These are phyloP conservation scores for Blumeria graminis DNA, from an alignment of 2,329 filamentous ascomycete species.

Conservation along the genomic window DNA sequence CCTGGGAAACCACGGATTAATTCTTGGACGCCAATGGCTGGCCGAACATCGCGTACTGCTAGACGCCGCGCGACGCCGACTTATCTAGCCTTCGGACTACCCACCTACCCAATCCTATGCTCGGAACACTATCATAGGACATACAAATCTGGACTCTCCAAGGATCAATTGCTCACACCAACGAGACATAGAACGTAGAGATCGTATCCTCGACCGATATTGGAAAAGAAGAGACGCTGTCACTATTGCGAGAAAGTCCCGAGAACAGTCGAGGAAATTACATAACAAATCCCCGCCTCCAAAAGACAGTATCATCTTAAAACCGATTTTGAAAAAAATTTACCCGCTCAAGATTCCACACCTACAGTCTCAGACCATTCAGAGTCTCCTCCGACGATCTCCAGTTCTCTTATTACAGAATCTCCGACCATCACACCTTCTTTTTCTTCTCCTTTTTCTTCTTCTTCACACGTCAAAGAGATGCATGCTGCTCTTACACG, in stretches of 20 bases:
- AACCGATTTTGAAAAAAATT: no score
- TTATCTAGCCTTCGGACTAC: not conserved
- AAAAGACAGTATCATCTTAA: no score
- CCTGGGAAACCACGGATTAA: not conserved
- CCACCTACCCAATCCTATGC: not conserved
- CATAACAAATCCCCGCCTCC: no score
- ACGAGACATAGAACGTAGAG: not conserved
- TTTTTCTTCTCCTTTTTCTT: not conserved
- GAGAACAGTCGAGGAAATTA: no score
- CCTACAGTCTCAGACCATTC: not conserved
- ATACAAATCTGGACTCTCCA: not conserved
- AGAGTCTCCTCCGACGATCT: not conserved
- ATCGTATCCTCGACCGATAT: not conserved
- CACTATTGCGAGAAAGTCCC: no score
- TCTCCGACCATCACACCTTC: not conserved
- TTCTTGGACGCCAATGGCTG: not conserved
- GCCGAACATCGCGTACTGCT: not conserved
- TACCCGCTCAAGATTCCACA: not conserved
- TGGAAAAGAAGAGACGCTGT: not conserved
- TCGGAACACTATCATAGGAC: not conserved
- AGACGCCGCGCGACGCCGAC: no score
- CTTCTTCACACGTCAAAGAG: not conserved
- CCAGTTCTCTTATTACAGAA: not conserved
- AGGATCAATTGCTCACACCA: not conserved
- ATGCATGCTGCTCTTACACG: not conserved